Evolutionary conservation across 2,329 filamentous ascomycete genomes (phyloP).

Genomic region (Dactylellina leptospora): DNA sequence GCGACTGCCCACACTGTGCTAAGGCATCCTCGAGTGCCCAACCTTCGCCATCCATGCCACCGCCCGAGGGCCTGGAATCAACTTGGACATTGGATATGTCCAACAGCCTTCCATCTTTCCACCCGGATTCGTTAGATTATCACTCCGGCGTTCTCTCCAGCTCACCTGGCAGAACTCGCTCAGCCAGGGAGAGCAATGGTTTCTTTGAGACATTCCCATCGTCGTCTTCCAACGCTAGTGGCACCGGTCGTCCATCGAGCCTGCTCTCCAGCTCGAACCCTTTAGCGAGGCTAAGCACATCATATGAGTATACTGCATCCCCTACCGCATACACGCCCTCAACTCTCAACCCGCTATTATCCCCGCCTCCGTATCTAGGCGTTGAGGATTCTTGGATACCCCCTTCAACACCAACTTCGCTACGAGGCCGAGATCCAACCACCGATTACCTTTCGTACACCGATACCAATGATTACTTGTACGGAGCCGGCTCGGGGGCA

Average conservation of each 20-base stretch:
- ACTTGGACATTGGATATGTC: slow-evolving; percentile 51
- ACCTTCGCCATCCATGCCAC: slow-evolving; percentile 52
- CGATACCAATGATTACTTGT: slow-evolving; percentile 39
- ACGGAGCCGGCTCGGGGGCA: slow-evolving; percentile 40
- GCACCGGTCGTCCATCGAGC: slow-evolving; percentile 40
- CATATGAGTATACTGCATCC: slow-evolving; percentile 42
- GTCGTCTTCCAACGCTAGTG: slow-evolving; percentile 36
- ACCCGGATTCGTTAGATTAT: slow-evolving; percentile 45
- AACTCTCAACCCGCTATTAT: slow-evolving; percentile 34
- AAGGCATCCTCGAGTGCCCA: slow-evolving; percentile 54
- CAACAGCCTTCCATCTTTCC: slow-evolving; percentile 46
- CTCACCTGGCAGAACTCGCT: slow-evolving; percentile 36
- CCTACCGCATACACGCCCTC: slow-evolving; percentile 46
- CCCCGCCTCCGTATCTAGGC: slow-evolving; percentile 45
- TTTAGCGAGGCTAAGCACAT: slow-evolving; percentile 34
- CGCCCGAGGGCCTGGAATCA: slow-evolving; percentile 52
- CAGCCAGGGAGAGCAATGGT: slow-evolving; percentile 40
- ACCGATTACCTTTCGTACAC: slow-evolving; percentile 36
- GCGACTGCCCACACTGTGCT: slow-evolving; percentile 56
- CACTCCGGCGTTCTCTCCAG: slow-evolving; percentile 45
- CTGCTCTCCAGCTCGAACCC: slow-evolving; percentile 49
- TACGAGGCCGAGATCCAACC: slow-evolving; percentile 24
- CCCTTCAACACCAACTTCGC: slow-evolving; percentile 41
- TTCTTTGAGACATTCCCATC: slow-evolving; percentile 50
- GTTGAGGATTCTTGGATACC: slow-evolving; percentile 47